Conservation (phyloP, 2,329 filamentous ascomycete genomes). For the Alternaria angustiovoidea region DNA sequence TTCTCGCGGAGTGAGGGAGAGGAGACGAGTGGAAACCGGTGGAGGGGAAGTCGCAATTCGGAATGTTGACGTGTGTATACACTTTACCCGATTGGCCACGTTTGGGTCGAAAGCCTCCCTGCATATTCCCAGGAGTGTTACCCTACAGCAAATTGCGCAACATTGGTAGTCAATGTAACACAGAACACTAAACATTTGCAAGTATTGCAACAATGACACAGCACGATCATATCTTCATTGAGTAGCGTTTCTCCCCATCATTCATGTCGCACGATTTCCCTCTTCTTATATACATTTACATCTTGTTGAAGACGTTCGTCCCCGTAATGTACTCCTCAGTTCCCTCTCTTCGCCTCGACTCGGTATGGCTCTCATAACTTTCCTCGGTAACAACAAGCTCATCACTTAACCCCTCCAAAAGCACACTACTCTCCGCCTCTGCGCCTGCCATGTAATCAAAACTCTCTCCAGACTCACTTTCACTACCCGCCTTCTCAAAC, state of each 20-base stretch:
- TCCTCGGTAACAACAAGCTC: conserved; percentile 16
- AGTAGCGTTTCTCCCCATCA: not conserved
- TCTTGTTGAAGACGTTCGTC: conserved; percentile 41
- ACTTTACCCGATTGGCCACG: not conserved
- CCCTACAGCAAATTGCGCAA: not conserved
- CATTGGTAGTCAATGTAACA: not conserved
- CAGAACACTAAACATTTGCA: not conserved
- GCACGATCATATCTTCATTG: not conserved
- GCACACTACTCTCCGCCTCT: conserved; percentile 51
- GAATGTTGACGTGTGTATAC: not conserved
- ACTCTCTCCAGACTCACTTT: conserved; percentile 47
- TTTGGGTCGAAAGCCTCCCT: not conserved
- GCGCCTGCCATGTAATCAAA: conserved; percentile 58
- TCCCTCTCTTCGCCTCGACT: conserved; percentile 27
- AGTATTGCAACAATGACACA: not conserved
- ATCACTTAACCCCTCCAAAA: conserved; percentile 37
- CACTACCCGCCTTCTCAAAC: conserved; percentile 39
- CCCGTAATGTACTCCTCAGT: conserved; percentile 29
- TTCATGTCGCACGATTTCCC: not conserved
- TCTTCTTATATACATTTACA: conserved; percentile 25
- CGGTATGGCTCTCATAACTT: conserved; percentile 12
- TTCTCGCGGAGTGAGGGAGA: not conserved
- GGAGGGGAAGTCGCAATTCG: not conserved
- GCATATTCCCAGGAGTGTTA: too few relatives aligned
- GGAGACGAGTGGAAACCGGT: not conserved